phyloP scores from a whole-genome alignment of 352 stramenopile species.

The Phytophthora tubulina region DNA sequence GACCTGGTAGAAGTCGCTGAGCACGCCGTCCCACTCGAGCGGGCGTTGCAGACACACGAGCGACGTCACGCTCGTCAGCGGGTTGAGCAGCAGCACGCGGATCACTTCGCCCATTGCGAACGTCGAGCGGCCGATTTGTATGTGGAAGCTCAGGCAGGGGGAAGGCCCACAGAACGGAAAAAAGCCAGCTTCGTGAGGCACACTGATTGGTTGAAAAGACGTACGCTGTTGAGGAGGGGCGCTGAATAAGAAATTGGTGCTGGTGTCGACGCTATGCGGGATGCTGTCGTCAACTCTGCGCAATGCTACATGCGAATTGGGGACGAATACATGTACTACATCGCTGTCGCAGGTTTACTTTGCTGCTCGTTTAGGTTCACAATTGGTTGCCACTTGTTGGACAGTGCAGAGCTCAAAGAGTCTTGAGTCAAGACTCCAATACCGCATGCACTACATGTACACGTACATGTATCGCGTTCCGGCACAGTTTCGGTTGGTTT shows the following conservation, averaged over 20 bases:
- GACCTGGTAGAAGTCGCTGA: constrained; percentile 86
- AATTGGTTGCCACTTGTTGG: not conserved
- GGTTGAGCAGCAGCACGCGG: constrained; percentile 83
- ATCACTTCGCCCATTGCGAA: constrained; percentile 77
- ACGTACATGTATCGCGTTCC: no score
- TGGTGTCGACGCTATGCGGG: not conserved
- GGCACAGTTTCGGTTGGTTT: no score
- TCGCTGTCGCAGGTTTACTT: not conserved
- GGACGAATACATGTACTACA: not conserved
- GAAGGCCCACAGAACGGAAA: constrained; percentile 12
- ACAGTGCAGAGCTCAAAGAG: not conserved
- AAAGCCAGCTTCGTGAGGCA: constrained; percentile 23
- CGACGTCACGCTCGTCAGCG: constrained; percentile 68
- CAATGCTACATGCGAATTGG: not conserved
- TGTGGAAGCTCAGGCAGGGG: constrained; percentile 22
- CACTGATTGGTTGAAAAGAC: constrained; percentile 3
- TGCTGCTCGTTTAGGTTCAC: constrained; percentile 7
- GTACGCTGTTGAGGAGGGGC: no score
- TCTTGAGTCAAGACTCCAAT: no score
- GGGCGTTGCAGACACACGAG: constrained; percentile 86
- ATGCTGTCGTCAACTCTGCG: not conserved
- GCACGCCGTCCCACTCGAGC: constrained; percentile 78
- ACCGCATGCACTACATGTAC: no score
- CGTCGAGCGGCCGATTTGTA: constrained; percentile 23
- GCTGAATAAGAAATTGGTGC: not conserved